phyloP scores from a whole-genome alignment of 352 stramenopile species.

The Phytophthora constricta region DNA sequence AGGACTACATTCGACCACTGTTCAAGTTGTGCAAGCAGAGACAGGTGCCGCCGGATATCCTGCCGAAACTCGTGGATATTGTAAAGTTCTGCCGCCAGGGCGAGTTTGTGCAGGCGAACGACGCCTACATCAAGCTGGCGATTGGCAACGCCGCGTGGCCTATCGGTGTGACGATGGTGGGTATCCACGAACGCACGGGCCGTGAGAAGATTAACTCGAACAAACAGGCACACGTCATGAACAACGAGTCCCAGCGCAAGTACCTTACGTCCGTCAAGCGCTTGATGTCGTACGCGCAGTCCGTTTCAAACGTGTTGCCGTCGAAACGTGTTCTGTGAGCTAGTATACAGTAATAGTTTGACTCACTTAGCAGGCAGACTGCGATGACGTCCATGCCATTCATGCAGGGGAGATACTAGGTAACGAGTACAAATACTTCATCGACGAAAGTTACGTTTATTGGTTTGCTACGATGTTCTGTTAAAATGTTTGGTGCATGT shows the following conservation, averaged over 20 bases:
- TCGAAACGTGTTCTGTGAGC: constrained; percentile 85
- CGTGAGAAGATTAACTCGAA: constrained; percentile 96
- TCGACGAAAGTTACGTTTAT: constrained; percentile 19
- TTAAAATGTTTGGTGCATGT: too few species aligned
- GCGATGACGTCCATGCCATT: too few species aligned
- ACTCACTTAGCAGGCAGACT: neutral
- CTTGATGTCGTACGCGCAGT: constrained; percentile 97
- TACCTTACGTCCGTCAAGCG: constrained; percentile 99
- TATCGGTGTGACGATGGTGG: constrained; percentile 99
- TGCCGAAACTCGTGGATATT: constrained; percentile 92
- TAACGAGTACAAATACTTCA: constrained; percentile 5
- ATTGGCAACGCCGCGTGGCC: constrained; percentile 99
- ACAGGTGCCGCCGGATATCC: constrained; percentile 89
- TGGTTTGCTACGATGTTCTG: constrained; percentile 5
- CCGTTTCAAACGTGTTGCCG: constrained; percentile 78
- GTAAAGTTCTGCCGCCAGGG: constrained; percentile 93
- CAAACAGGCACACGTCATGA: constrained; percentile 99
- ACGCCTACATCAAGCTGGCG: constrained; percentile 97
- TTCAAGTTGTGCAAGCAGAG: constrained; percentile 97
- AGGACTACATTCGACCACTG: constrained; percentile 98
- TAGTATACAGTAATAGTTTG: neutral
- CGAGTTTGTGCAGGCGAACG: constrained; percentile 96
- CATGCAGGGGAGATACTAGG: neutral
- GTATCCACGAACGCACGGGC: constrained; percentile 97
- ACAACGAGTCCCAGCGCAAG: constrained; percentile 98